A percentile compares a stretch with the other conserved stretches of the same genome.
phyloP scores from a whole-genome alignment of 169 alveolate genomes.

The Eimeria maxima region DNA sequence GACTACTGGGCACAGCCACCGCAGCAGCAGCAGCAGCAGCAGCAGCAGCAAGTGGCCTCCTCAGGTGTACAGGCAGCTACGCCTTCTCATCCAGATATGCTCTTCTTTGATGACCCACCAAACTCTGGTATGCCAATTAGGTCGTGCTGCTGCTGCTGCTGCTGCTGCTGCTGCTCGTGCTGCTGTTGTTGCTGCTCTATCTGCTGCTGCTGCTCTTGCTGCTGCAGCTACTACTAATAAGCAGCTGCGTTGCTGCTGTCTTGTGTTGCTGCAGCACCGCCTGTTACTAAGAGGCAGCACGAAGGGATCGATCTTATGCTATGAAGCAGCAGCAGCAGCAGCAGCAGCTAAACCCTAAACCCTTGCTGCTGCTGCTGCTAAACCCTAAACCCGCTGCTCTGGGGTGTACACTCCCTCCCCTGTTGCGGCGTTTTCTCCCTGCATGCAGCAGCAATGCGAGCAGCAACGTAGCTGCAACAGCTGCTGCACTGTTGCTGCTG shows the following conservation, averaged over 20 bases:
- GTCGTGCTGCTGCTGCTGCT: neutral
- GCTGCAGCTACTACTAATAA: too few relatives aligned
- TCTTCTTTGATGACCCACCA: constrained; percentile 46
- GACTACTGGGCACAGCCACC: constrained; percentile 55
- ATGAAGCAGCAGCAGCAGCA: neutral
- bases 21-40: constrained; percentile 36
- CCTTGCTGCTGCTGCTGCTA: constrained; percentile 19
- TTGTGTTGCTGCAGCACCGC: neutral
- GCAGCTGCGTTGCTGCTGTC: neutral
- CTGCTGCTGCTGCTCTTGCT: too few relatives aligned
- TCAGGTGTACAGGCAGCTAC: neutral
- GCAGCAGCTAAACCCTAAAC: too few relatives aligned
- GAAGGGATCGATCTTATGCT: constrained; percentile 48
- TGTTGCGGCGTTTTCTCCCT: too few relatives aligned
- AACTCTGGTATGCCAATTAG: neutral
- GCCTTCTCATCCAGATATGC: constrained; percentile 43
- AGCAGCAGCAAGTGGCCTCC: neutral
- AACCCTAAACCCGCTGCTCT: neutral
- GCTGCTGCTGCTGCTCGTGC: too few relatives aligned
- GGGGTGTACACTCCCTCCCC: neutral
- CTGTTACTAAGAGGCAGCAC: neutral
- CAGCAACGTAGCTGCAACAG: too few relatives aligned
- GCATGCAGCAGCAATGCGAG: too few relatives aligned
- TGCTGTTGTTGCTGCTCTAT: too few relatives aligned
- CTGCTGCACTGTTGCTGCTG: too few relatives aligned